Evolutionary conservation across 139 green algal genomes (phyloP), one percentile per base, ranked within the genome.

Genomic region (Coelastrella sp.): DNA sequence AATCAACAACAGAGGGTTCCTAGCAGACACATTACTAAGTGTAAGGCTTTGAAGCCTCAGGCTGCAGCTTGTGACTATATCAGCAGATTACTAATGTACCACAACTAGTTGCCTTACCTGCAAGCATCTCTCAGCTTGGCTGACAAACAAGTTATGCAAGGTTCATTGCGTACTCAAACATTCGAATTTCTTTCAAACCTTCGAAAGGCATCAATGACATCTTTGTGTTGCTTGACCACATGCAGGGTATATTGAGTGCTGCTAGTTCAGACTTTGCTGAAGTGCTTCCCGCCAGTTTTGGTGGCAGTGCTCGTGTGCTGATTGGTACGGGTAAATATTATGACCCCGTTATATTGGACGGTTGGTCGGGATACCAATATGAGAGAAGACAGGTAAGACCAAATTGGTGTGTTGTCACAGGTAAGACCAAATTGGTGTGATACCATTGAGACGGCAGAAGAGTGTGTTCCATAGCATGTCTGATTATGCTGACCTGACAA

Each of bases 351-450:
- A 80, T 80, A 40, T 9, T 63, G 9, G 71, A 80, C 17, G 71
- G 71, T 17, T 80, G 71, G 71, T 80, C 71, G 9, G 71, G 71
- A 34, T 80, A 80, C 25, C 71, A 80, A 27, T 41, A 80, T 34
- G 71, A 80, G 71, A 27, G 71, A 27, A 80, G 41, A 9, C 45
- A 80, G 71, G 71, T 80, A 45, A 40, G 38, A n/a, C 21, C 50
- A 60, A 15, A 60, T 60, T 60, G 50, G 15, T 15, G 50, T 60
- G 50, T 34, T 67, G 59, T 67, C 59, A 35, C 59, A 13, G 25
- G 59, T n/a, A 27, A 34, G 59, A 23, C 15, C 45, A 57, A 13
- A 57, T 57, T 9, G 11, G 11, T 53, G 8, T 21, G 45, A 53
- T 57, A 13, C 45, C 15, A 13, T 57, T 9, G 45, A 57, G 11